Conservation (phyloP, 2,329 filamentous ascomycete species). For the Colletotrichum lindemuthianum region DNA sequence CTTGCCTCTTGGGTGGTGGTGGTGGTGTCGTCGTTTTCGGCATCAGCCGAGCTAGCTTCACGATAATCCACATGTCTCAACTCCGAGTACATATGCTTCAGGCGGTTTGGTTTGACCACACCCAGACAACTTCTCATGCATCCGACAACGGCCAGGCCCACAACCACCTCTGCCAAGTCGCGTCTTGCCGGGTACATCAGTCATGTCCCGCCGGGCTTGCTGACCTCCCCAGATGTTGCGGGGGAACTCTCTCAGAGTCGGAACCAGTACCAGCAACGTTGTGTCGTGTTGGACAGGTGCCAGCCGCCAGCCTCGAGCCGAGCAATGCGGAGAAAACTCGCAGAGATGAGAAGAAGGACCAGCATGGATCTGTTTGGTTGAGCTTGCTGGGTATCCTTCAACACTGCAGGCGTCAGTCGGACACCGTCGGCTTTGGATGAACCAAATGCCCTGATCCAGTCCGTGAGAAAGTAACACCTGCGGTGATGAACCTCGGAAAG, state of each 20-base stretch:
- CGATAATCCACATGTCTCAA: too few species aligned
- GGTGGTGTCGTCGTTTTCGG: too few species aligned
- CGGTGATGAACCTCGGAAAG: too few species aligned
- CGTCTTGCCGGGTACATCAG: constrained; percentile 27
- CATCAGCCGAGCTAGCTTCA: too few species aligned
- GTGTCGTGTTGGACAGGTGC: constrained; percentile 13
- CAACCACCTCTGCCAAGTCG: constrained; percentile 22
- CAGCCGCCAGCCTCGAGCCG: too few species aligned
- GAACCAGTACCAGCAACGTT: neutral
- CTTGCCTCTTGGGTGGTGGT: too few species aligned
- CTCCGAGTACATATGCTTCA: too few species aligned
- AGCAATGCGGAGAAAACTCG: constrained; percentile 32
- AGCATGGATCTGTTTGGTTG: constrained; percentile 16
- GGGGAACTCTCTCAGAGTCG: constrained; percentile 6
- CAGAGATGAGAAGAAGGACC: neutral
- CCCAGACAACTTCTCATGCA: too few species aligned
- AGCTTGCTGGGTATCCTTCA: neutral
- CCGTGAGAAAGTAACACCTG: too few species aligned
- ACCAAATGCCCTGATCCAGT: neutral
- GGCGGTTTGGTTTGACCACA: too few species aligned
- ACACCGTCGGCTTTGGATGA: constrained; percentile 23
- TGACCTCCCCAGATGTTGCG: constrained; percentile 30
- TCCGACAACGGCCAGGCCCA: constrained; percentile 32
- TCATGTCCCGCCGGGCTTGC: constrained; percentile 26
- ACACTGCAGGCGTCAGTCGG: neutral